phyloP scores from a whole-genome alignment of 306 rosid genomes.

The Amphicarpaea edgeworthii region DNA sequence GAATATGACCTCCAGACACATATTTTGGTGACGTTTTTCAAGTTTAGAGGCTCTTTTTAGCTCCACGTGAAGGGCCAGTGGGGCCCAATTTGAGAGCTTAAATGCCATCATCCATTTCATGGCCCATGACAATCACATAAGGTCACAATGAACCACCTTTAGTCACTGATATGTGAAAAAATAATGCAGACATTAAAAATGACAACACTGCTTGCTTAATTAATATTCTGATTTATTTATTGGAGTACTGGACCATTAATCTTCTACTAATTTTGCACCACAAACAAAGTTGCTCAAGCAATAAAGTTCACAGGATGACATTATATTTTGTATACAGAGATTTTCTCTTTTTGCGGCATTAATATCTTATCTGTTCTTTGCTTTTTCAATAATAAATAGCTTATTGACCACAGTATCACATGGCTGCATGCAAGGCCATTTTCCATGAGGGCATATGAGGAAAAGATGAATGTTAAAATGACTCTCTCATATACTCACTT shows the following conservation, averaged over 20 bases:
- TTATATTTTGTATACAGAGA: slow-evolving; percentile 4
- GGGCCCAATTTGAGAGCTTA: slow-evolving; percentile 24
- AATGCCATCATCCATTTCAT: slow-evolving; percentile 27
- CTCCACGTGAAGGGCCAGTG: slow-evolving; percentile 23
- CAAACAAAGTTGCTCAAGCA: slow-evolving; percentile 44
- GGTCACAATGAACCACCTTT: slow-evolving; percentile 39
- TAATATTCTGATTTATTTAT: slow-evolving; percentile 32
- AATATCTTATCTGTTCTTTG: slow-evolving; percentile 45
- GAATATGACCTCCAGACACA: slow-evolving; percentile 3
- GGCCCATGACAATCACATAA: slow-evolving; percentile 39
- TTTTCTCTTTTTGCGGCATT: slow-evolving; percentile 41
- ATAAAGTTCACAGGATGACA: slow-evolving; percentile 21
- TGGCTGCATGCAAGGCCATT: slow-evolving; percentile 40
- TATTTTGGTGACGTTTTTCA: slow-evolving; percentile 3
- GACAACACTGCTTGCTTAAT: slow-evolving; percentile 42
- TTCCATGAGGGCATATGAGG: not conserved
- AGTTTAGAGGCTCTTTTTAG: slow-evolving; percentile 21
- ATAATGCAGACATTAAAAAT: slow-evolving; percentile 34
- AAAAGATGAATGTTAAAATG: no score
- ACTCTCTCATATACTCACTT: no score
- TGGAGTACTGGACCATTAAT: slow-evolving; percentile 33
- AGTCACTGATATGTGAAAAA: not conserved
- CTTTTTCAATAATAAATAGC: slow-evolving; percentile 34
- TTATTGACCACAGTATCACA: slow-evolving; percentile 44
- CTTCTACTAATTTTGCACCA: slow-evolving; percentile 47